These are phyloP conservation scores for Pulicaria dysenterica DNA, from an alignment of 129 eudicot species.

Conservation along the genomic window DNA sequence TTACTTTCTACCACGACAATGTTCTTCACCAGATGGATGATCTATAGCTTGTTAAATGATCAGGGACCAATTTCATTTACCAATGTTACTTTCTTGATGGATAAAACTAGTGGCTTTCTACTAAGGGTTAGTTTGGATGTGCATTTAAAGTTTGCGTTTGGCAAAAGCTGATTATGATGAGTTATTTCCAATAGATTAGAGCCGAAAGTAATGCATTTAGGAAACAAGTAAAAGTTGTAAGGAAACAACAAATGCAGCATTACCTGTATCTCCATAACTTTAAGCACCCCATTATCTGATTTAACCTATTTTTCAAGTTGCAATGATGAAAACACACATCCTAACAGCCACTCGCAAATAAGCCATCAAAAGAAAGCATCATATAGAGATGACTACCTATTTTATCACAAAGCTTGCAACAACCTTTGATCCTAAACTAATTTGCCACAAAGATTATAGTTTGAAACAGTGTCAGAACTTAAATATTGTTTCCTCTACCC, in stretches of 20 bases:
- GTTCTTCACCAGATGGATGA: background rate
- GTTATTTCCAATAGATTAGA: background rate
- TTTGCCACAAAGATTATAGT: background rate
- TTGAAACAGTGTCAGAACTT: background rate
- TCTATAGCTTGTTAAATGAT: background rate
- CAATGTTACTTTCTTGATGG: slow-evolving; percentile 20
- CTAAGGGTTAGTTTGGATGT: background rate
- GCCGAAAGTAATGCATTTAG: background rate
- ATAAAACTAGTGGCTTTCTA: slow-evolving; percentile 5
- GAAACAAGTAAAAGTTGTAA: slow-evolving; percentile 5
- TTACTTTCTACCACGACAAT: no score
- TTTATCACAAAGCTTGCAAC: slow-evolving; percentile 20
- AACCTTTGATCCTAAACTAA: slow-evolving; percentile 18
- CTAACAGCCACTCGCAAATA: slow-evolving; percentile 1
- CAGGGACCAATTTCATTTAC: background rate
- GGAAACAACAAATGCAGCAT: background rate
- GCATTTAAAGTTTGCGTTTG: background rate
- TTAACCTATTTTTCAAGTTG: background rate
- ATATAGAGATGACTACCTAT: background rate
- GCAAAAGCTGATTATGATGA: background rate
- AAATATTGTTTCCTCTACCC: background rate
- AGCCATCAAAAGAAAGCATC: slow-evolving; percentile 4
- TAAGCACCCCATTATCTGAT: background rate
- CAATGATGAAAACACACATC: background rate
- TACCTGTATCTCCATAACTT: background rate